These are phyloP conservation scores for Perkinsus olseni DNA, from an alignment of 169 alveolate genomes.

Conservation along the genomic window DNA sequence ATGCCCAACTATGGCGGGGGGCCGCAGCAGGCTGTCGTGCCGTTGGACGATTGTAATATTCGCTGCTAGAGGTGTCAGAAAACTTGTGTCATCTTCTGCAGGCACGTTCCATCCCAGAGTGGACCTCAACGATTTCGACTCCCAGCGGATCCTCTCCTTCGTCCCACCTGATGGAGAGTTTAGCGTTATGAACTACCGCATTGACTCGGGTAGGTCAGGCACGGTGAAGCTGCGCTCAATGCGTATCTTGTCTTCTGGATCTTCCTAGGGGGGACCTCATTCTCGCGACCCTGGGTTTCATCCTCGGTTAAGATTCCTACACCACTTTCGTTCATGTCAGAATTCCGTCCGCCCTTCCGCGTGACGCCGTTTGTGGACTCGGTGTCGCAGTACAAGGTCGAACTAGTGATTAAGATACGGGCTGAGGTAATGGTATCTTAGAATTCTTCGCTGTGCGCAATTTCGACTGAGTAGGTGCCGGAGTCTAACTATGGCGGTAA, in stretches of 20 bases:
- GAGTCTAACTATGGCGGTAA: constrained; percentile 66
- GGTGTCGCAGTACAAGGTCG: constrained; percentile 39
- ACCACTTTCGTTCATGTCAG: background rate
- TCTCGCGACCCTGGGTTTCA: no score
- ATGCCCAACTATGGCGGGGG: constrained; percentile 1
- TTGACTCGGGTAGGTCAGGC: constrained; percentile 31
- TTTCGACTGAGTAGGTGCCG: constrained; percentile 41
- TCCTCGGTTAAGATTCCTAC: no score
- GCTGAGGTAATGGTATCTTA: constrained; percentile 42
- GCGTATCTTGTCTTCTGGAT: no score
- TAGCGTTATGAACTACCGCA: constrained; percentile 86
- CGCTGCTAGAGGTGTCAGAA: constrained; percentile 73
- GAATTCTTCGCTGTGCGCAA: background rate
- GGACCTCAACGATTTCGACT: constrained; percentile 73
- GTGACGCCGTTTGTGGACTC: background rate
- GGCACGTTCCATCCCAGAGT: constrained; percentile 89
- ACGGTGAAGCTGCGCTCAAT: no score
- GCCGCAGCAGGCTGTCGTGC: background rate
- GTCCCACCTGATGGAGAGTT: constrained; percentile 95
- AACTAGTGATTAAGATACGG: constrained; percentile 59
- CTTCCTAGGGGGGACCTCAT: no score
- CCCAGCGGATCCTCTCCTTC: constrained; percentile 66
- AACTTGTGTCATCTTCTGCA: constrained; percentile 72
- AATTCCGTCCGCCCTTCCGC: background rate
- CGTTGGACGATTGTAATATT: constrained; percentile 13